These are phyloP conservation scores for Fusarium bulbicola DNA, from an alignment of 2,329 filamentous ascomycete species.

Conservation along the genomic window DNA sequence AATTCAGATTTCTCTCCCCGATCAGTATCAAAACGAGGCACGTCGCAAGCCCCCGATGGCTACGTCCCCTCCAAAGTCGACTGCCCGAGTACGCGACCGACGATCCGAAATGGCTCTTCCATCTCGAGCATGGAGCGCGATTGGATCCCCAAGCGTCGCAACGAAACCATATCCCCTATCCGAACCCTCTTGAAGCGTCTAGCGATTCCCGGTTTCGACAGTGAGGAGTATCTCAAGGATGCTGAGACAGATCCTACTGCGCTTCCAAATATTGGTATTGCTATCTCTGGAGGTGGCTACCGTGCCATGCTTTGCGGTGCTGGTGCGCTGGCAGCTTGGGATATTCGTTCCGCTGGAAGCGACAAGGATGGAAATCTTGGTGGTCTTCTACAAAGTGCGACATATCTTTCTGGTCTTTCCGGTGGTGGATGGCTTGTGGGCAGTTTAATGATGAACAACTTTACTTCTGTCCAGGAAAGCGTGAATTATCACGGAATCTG, in stretches of 20 bases:
- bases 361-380: slow-evolving; percentile 71
- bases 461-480: slow-evolving; percentile 64
- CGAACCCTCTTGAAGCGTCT: slow-evolving; percentile 75
- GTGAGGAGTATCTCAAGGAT: slow-evolving; percentile 70
- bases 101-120: slow-evolving; percentile 67
- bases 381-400: slow-evolving; percentile 81
- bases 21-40: slow-evolving; percentile 40
- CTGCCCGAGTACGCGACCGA: slow-evolving; percentile 76
- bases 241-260: slow-evolving; percentile 45
- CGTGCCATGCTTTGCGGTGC: slow-evolving; percentile 86
- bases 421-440: slow-evolving; percentile 87
- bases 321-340: slow-evolving; percentile 81
- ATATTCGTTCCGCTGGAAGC: slow-evolving; percentile 69
- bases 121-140: slow-evolving; percentile 75
- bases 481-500: slow-evolving; percentile 50
- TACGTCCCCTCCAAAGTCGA: slow-evolving; percentile 75
- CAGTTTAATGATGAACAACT: slow-evolving; percentile 87
- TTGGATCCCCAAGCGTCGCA: slow-evolving; percentile 78
- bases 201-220: slow-evolving; percentile 82
- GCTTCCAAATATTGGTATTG: slow-evolving; percentile 73
- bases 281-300: slow-evolving; percentile 86
- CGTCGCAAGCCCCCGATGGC: slow-evolving; percentile 53
- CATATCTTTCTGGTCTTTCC: slow-evolving; percentile 82
- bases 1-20: slow-evolving; percentile 24
- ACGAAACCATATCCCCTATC: slow-evolving; percentile 80